Base-by-base conservation (phyloP, 371 early-diverging fungal genomes). In the Syncephalastrum contaminatum region DNA sequence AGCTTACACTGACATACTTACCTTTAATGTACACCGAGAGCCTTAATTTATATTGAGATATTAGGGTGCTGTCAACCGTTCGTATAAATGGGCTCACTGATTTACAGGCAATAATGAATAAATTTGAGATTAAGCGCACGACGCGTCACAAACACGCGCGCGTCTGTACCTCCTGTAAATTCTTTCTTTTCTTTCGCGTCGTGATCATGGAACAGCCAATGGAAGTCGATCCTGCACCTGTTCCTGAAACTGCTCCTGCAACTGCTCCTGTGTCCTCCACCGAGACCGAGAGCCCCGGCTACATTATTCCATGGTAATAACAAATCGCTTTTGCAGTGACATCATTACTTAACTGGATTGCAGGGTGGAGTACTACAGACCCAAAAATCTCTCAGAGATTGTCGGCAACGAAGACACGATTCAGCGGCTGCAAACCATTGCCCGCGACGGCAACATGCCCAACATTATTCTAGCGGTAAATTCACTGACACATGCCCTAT, bases 361-460 rank as follows among this genome's bases (percentile, higher is more conserved):
- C 46, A 20, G 96, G 97, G 93, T 98, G 19, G 99, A 99, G 77
- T 99, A 99, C 75, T 97, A 99, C 73, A 80, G 98, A 56, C 99
- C 99, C 15, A 65, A 71, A 15, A 48, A 77, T 40, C 73, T 99
- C 24, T 85, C 86, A 51, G 98, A 99, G 56, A 88, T 99, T 68
- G 93, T 98, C 4, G 99, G 99, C 19, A 99, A 99, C 73, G 83
- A 88, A 53, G 94, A 95, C 39, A 94, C 94, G 2, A 87, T 99
- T 3, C 76, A 86, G n/a, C 80, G 97, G 21, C 77, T 99, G 30
- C 76, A 86, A 36, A 76, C 87, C 22, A 96, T 99, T 66, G 89
- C 95, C 5, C 72, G 82, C 58, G 87, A 91, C 30, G 97, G 97
- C 42, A 96, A 96, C 72, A 88, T 98, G 86, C 99, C 99, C 19